phyloP scores from a whole-genome alignment of 768 basidiomycete genomes.

The Agaricus sinodeliciosus region DNA sequence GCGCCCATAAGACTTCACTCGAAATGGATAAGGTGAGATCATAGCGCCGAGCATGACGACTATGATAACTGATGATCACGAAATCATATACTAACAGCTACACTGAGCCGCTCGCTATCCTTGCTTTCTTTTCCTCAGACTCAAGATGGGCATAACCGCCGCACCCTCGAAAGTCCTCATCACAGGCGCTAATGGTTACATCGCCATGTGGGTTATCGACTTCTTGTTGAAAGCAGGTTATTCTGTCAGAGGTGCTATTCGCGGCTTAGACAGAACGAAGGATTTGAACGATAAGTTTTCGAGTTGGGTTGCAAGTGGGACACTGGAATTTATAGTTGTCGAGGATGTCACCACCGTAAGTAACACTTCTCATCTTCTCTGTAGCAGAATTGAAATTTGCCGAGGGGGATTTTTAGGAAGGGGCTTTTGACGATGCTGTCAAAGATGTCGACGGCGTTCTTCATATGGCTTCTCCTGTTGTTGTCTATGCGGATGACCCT shows the following conservation, averaged over 20 bases:
- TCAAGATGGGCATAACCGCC: too few relatives aligned
- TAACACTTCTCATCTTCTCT: too few relatives aligned
- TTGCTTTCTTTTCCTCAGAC: too few relatives aligned
- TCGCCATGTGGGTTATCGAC: conserved; percentile 10
- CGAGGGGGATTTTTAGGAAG: not conserved
- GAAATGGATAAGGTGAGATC: too few relatives aligned
- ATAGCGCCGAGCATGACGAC: too few relatives aligned
- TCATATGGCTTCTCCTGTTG: conserved; percentile 10
- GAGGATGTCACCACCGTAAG: conserved; percentile 6
- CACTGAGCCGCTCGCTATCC: too few relatives aligned
- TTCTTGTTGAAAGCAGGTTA: conserved; percentile 10
- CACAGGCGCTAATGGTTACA: conserved; percentile 11
- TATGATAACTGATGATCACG: too few relatives aligned
- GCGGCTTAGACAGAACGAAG: conserved; percentile 2
- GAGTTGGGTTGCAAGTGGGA: not conserved
- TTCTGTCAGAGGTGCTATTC: conserved; percentile 10
- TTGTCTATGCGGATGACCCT: not conserved
- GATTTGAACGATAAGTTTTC: conserved; percentile 1
- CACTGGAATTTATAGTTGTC: not conserved
- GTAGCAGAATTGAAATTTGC: too few relatives aligned
- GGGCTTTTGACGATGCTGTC: conserved; percentile 7
- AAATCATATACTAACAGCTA: too few relatives aligned
- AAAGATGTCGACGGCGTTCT: conserved; percentile 9
- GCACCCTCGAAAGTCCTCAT: conserved; percentile 1
- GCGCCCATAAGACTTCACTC: too few relatives aligned